Percentiles rank a stretch among this genome's conserved stretches.
Evolutionary conservation across 306 rosid species (phyloP).

Genomic region (Sindora glabra): DNA sequence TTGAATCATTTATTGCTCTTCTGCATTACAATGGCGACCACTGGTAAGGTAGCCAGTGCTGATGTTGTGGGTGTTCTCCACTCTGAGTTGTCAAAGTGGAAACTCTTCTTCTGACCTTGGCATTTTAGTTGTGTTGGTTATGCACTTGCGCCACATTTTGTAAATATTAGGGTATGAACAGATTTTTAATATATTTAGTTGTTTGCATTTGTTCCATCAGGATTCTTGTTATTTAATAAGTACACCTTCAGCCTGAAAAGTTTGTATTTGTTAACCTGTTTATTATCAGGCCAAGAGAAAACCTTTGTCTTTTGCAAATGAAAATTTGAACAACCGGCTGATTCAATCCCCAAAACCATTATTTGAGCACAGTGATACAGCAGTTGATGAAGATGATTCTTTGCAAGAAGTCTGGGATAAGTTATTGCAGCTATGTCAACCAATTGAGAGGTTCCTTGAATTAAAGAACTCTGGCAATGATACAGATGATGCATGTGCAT

Average conservation of each 20-base stretch:
- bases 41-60: neutral
- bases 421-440: slow-evolving; percentile 62
- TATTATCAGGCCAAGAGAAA: slow-evolving; percentile 69
- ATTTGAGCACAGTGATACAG: slow-evolving; percentile 29
- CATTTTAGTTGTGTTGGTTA: neutral
- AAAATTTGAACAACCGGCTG: slow-evolving; percentile 35
- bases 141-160: slow-evolving; percentile 9
- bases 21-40: neutral
- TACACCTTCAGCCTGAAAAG: neutral
- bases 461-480: slow-evolving; percentile 28
- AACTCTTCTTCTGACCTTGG: slow-evolving; percentile 1
- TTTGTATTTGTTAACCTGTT: neutral
- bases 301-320: slow-evolving; percentile 51
- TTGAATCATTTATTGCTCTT: neutral
- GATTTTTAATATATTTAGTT: too few species aligned
- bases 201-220: slow-evolving; percentile 9
- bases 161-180: neutral
- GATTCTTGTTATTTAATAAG: slow-evolving; percentile 1
- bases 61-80: neutral
- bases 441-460: slow-evolving; percentile 66
- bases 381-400: slow-evolving; percentile 28
- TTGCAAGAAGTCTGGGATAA: slow-evolving; percentile 36
- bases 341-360: slow-evolving; percentile 49
- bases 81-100: neutral
- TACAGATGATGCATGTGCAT: slow-evolving; percentile 14